Percentiles rank a stretch among this genome's conserved stretches.
phyloP scores from a whole-genome alignment of 345 rosid genomes.

The Aquilaria sinensis region DNA sequence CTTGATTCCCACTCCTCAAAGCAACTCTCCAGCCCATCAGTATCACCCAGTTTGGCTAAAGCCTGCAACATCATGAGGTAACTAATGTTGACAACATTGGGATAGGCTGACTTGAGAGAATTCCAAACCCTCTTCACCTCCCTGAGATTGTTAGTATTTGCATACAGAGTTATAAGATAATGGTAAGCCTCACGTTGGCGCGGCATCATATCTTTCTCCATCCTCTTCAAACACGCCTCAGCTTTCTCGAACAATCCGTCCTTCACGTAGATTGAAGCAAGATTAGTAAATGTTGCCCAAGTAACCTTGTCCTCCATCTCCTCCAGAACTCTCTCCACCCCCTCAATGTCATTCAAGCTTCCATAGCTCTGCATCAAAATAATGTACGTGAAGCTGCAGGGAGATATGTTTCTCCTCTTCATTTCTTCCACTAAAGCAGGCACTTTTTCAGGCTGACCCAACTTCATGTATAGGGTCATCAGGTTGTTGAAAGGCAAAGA shows the following conservation, averaged over 20 bases:
- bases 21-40: constrained; percentile 39
- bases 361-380: constrained; percentile 61
- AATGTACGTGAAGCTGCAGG: constrained; percentile 23
- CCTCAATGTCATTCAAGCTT: constrained; percentile 39
- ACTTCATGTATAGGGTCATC: constrained; percentile 43
- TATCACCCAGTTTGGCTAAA: constrained; percentile 46
- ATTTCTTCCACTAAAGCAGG: constrained; percentile 36
- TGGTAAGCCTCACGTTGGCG: constrained; percentile 52
- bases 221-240: constrained; percentile 43
- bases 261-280: constrained; percentile 60
- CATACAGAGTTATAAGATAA: constrained; percentile 60
- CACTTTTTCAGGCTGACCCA: constrained; percentile 56
- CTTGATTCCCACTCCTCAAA: constrained; percentile 66
- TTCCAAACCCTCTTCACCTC: constrained; percentile 67
- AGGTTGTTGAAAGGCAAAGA: constrained; percentile 49
- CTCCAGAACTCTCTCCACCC: constrained; percentile 37
- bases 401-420: constrained; percentile 39
- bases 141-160: constrained; percentile 34
- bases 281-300: constrained; percentile 48
- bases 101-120: constrained; percentile 36
- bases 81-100: constrained; percentile 37
- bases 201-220: constrained; percentile 46
- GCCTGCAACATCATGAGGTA: constrained; percentile 55
- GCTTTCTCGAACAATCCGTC: constrained; percentile 63
- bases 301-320: constrained; percentile 34